Evolutionary conservation across 2,329 filamentous ascomycete species (phyloP).

Genomic region (Ambrosiella cleistominuta): DNA sequence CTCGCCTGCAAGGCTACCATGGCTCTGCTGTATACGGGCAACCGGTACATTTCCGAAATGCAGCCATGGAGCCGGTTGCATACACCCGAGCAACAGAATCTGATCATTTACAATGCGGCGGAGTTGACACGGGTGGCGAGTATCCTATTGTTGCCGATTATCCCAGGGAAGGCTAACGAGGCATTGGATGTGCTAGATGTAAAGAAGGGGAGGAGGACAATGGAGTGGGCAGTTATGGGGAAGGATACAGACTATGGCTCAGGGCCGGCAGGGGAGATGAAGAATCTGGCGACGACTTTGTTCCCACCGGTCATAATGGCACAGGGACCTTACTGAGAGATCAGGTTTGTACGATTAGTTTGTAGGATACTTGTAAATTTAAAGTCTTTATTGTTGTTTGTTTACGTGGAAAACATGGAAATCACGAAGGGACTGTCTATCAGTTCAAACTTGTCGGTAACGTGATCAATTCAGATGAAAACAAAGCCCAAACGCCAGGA

Average conservation of each 20-base stretch:
- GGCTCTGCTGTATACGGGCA: slow-evolving; percentile 17
- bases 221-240: slow-evolving; percentile 43
- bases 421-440: too few species aligned
- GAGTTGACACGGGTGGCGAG: slow-evolving; percentile 65
- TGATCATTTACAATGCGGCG: slow-evolving; percentile 49
- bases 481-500: too few species aligned
- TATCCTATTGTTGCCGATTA: slow-evolving; percentile 80
- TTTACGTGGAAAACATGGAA: too few species aligned
- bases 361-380: neutral
- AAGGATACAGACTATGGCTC: slow-evolving; percentile 54
- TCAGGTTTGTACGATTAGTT: neutral
- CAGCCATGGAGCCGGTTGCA: slow-evolving; percentile 47
- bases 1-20: slow-evolving; percentile 10
- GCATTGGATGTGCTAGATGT: slow-evolving; percentile 70
- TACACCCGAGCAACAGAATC: slow-evolving; percentile 23
- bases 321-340: slow-evolving; percentile 6
- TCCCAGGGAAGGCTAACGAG: slow-evolving; percentile 57
- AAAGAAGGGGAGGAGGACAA: slow-evolving; percentile 37
- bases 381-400: too few species aligned
- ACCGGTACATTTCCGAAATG: slow-evolving; percentile 35
- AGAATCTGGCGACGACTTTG: slow-evolving; percentile 5
- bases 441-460: too few species aligned
- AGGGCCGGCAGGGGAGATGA: neutral
- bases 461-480: too few species aligned
- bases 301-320: slow-evolving; percentile 8